Conservation (phyloP, 2,329 filamentous ascomycete species). For the Trichophyton rubrum region DNA sequence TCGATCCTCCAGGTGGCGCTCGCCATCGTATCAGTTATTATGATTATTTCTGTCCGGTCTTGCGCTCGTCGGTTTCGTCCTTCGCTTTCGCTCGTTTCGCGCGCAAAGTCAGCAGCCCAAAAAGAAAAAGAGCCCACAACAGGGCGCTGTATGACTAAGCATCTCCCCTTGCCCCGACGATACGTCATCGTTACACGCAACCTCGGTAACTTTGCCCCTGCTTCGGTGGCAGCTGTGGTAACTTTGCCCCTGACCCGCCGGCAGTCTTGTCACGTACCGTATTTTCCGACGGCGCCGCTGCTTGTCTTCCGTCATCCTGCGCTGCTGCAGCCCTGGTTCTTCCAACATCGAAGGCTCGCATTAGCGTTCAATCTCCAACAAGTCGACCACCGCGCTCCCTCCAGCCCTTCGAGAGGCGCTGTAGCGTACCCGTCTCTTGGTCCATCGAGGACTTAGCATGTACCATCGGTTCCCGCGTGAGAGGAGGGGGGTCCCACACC, state of each 20-base stretch:
- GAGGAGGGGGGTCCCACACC: conserved; percentile 1
- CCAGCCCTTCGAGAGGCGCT: not conserved
- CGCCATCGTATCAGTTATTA: no score
- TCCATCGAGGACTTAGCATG: conserved; percentile 1
- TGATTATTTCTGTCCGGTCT: no score
- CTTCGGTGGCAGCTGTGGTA: not conserved
- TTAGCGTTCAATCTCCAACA: not conserved
- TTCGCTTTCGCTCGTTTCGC: not conserved
- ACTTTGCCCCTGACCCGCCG: not conserved
- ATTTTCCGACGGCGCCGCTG: not conserved
- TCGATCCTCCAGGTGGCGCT: not conserved
- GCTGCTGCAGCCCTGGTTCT: not conserved
- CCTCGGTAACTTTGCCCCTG: not conserved
- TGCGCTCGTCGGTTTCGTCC: not conserved
- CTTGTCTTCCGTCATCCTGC: not conserved
- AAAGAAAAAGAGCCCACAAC: no score
- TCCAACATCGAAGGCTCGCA: not conserved
- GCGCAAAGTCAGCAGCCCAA: no score
- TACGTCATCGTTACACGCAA: not conserved
- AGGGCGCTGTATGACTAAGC: no score
- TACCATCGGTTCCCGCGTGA: not conserved
- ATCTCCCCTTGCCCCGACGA: not conserved
- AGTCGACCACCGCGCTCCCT: not conserved
- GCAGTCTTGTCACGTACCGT: not conserved
- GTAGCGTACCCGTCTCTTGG: not conserved